Conservation (phyloP, 805 yeast species). For the Cyberlindnera euphorbiiphila region DNA sequence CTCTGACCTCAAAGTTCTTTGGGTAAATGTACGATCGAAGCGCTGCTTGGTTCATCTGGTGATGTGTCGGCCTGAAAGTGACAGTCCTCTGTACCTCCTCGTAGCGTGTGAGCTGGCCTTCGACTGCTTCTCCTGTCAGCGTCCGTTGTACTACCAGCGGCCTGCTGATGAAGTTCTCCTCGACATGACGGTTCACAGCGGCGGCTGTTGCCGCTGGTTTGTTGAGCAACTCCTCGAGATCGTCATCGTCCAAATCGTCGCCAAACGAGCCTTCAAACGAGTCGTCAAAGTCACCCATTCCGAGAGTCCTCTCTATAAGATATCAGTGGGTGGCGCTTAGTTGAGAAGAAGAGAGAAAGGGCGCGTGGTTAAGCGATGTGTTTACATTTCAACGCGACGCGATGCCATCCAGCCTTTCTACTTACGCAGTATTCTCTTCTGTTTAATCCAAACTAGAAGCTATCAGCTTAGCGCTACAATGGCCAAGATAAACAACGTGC, state of each 20-base stretch:
- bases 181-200: slow-evolving; percentile 31
- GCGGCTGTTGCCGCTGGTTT: too few species aligned
- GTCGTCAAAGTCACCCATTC: too few species aligned
- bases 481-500: too few species aligned
- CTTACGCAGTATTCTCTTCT: too few species aligned
- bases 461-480: too few species aligned
- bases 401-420: too few species aligned
- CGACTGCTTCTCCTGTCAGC: slow-evolving; percentile 29
- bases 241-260: slow-evolving; percentile 31
- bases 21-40: slow-evolving; percentile 69
- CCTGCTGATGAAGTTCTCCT: slow-evolving; percentile 29
- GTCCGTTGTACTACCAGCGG: slow-evolving; percentile 34
- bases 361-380: too few species aligned
- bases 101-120: slow-evolving; percentile 24
- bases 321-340: too few species aligned
- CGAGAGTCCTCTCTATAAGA: too few species aligned
- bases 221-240: slow-evolving; percentile 23
- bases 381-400: too few species aligned
- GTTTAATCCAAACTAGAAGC: too few species aligned
- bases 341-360: too few species aligned
- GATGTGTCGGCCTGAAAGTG: slow-evolving; percentile 45
- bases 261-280: slow-evolving; percentile 23
- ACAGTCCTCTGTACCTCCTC: slow-evolving; percentile 36
- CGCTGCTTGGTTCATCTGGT: slow-evolving; percentile 38
- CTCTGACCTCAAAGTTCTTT: slow-evolving; percentile 76